phyloP scores from a whole-genome alignment of 306 rosid genomes.

The Neltuma alba region DNA sequence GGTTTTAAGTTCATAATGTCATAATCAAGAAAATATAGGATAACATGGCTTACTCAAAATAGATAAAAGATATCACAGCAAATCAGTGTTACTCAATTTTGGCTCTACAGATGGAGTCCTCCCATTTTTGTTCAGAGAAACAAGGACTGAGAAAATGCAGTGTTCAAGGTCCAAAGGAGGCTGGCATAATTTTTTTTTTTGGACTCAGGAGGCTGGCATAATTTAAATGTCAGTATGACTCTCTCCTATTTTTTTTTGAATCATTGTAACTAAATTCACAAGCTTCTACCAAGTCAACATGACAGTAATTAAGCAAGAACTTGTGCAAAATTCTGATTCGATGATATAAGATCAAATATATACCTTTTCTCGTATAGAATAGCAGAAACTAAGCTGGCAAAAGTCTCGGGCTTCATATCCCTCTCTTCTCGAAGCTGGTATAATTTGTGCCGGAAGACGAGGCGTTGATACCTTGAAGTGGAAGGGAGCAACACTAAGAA shows the following conservation, averaged over 20 bases:
- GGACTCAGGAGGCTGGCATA: background rate
- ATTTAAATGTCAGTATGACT: background rate
- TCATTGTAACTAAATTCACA: background rate
- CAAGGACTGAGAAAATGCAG: background rate
- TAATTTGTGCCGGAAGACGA: slow-evolving; percentile 70
- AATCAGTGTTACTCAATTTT: background rate
- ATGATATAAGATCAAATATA: background rate
- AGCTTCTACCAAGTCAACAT: background rate
- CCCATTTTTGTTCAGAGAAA: background rate
- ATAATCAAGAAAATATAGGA: background rate
- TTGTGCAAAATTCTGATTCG: background rate
- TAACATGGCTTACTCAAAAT: background rate
- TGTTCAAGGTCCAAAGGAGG: background rate
- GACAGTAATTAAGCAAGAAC: too few relatives aligned
- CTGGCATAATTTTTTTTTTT: background rate
- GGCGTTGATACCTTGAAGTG: slow-evolving; percentile 50
- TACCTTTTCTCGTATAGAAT: slow-evolving; percentile 54
- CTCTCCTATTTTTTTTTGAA: too few relatives aligned
- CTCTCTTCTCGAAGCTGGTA: slow-evolving; percentile 78
- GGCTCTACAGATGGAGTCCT: background rate
- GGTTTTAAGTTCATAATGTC: background rate
- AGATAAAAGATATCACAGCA: background rate
- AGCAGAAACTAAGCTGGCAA: slow-evolving; percentile 74
- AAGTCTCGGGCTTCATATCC: slow-evolving; percentile 54
- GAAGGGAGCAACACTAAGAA: background rate